phyloP scores from a whole-genome alignment of 1,284 basidiomycete species.

The Ganoderma sinense region DNA sequence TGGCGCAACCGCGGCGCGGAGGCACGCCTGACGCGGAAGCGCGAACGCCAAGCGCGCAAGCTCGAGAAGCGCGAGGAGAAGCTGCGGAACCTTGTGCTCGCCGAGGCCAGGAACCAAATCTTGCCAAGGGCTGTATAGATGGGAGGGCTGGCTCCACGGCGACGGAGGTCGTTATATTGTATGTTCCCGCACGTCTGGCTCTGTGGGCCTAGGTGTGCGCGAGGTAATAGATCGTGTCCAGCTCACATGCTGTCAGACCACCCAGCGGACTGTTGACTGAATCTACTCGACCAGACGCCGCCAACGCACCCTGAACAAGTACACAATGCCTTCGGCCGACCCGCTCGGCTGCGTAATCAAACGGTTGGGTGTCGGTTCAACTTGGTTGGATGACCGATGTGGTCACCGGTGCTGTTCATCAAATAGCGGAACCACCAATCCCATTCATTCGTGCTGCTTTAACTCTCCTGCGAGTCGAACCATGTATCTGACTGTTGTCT shows the following conservation, averaged over 20 bases:
- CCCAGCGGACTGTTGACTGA: not conserved
- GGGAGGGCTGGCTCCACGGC: not conserved
- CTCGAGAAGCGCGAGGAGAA: conserved; percentile 63
- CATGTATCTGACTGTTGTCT: no score
- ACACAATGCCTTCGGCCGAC: not conserved
- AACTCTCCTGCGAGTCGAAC: no score
- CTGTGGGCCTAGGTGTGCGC: not conserved
- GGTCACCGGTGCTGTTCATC: no score
- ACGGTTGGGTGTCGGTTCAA: no score
- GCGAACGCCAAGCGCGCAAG: conserved; percentile 65
- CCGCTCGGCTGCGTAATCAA: no score
- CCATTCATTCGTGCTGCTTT: no score
- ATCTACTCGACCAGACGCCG: not conserved
- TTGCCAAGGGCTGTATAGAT: conserved; percentile 49
- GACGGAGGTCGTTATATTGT: conserved; percentile 14
- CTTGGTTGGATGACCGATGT: no score
- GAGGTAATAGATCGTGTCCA: conserved; percentile 24
- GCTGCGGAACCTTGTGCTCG: conserved; percentile 67
- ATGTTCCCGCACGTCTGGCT: conserved; percentile 10
- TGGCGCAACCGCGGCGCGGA: conserved; percentile 47
- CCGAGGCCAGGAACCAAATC: conserved; percentile 71
- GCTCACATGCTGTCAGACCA: conserved; percentile 3
- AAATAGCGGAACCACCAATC: no score
- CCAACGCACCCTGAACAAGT: no score
- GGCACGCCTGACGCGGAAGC: conserved; percentile 45